phyloP scores from a whole-genome alignment of 2,329 filamentous ascomycete genomes.

The Phyllachora maydis region DNA sequence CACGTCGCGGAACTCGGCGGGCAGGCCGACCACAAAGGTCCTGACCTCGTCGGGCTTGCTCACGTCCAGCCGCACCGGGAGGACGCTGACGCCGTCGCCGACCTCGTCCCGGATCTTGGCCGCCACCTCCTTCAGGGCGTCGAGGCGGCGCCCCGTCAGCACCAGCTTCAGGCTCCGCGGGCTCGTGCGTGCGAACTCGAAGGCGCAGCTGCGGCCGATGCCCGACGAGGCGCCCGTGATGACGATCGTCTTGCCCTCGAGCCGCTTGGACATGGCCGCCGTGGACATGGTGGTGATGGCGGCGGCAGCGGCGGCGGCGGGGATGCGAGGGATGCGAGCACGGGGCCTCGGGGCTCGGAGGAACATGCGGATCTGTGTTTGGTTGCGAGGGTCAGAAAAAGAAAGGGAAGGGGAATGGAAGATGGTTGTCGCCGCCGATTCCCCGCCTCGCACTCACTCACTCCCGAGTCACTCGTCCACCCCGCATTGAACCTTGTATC shows the following conservation, averaged over 20 bases:
- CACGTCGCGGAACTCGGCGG: slow-evolving; percentile 65
- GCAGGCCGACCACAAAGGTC: slow-evolving; percentile 51
- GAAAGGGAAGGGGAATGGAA: too few species aligned
- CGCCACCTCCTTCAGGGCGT: slow-evolving; percentile 57
- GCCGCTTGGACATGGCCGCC: slow-evolving; percentile 60
- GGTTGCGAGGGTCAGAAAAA: too few species aligned
- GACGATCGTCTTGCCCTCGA: slow-evolving; percentile 80
- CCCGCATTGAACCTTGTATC: too few species aligned
- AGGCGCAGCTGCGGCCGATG: slow-evolving; percentile 65
- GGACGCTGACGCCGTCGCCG: slow-evolving; percentile 59
- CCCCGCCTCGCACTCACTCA: too few species aligned
- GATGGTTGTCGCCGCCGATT: too few species aligned
- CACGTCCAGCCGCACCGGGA: slow-evolving; percentile 72
- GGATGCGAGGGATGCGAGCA: slow-evolving; percentile 1
- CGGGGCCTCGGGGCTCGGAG: neutral
- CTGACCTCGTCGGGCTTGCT: slow-evolving; percentile 58
- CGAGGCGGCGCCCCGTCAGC: slow-evolving; percentile 70
- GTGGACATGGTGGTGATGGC: slow-evolving; percentile 18
- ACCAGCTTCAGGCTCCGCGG: slow-evolving; percentile 66
- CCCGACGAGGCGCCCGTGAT: slow-evolving; percentile 87
- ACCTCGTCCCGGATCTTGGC: slow-evolving; percentile 58
- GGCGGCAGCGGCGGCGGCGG: slow-evolving; percentile 1
- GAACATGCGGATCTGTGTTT: neutral
- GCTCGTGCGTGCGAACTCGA: slow-evolving; percentile 79
- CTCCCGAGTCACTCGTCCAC: too few species aligned